phyloP scores from a whole-genome alignment of 768 basidiomycete genomes.

The Russula sp. region DNA sequence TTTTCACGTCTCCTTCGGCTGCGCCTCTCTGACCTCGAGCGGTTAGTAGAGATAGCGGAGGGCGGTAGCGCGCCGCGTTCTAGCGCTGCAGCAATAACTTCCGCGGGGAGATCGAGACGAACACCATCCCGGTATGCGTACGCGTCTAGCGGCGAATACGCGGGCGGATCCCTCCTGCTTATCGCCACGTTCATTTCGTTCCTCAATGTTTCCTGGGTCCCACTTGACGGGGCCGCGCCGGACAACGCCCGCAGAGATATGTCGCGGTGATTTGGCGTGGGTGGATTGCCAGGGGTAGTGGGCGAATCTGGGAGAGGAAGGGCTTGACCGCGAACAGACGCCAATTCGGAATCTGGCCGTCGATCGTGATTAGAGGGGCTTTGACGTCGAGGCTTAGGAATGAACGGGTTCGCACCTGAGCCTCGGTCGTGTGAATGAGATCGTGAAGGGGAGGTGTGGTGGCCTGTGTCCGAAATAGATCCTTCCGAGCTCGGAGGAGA shows the following conservation, averaged over 20 bases:
- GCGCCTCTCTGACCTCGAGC: slow-evolving; percentile 50
- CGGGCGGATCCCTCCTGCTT: slow-evolving; percentile 67
- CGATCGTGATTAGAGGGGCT: slow-evolving; percentile 61
- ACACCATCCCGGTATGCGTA: slow-evolving; percentile 80
- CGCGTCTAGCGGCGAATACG: slow-evolving; percentile 87
- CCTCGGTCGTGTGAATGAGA: slow-evolving; percentile 47
- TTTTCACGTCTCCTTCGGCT: slow-evolving; percentile 47
- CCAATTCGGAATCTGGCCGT: slow-evolving; percentile 59
- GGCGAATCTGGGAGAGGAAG: slow-evolving; percentile 67
- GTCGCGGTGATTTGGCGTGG: slow-evolving; percentile 78
- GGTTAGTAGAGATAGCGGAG: slow-evolving; percentile 46
- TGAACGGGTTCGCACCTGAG: slow-evolving; percentile 84
- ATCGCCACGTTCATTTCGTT: slow-evolving; percentile 34
- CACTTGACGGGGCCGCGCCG: slow-evolving; percentile 17
- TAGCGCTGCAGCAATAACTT: slow-evolving; percentile 84
- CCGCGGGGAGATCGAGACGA: slow-evolving; percentile 89
- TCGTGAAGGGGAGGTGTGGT: slow-evolving; percentile 43
- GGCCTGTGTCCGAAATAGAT: slow-evolving; percentile 27
- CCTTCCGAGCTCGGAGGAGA: slow-evolving; percentile 33
- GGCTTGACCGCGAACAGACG: slow-evolving; percentile 55
- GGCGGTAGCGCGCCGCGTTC: slow-evolving; percentile 66
- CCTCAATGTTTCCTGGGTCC: slow-evolving; percentile 3
- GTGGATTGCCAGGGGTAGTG: slow-evolving; percentile 61
- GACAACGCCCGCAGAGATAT: slow-evolving; percentile 72
- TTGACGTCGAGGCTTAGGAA: slow-evolving; percentile 54